Evolutionary conservation across 2,329 filamentous ascomycete species (phyloP).

Genomic region (Thelonectria blattea): DNA sequence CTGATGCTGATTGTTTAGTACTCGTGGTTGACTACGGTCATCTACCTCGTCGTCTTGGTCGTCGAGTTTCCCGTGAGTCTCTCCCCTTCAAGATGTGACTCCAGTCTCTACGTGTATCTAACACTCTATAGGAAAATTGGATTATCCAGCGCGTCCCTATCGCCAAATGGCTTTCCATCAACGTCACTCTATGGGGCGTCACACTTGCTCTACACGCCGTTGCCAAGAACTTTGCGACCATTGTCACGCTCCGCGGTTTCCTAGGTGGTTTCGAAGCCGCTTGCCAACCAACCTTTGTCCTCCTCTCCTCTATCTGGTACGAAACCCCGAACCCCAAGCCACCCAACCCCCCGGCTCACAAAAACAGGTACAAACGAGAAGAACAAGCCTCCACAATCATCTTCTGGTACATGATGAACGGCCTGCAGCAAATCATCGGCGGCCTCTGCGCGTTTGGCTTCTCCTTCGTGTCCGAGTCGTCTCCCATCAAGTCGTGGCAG

Average conservation of each 20-base stretch:
- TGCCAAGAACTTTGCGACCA: slow-evolving; percentile 62
- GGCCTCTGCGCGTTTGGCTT: slow-evolving; percentile 71
- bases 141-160: slow-evolving; percentile 66
- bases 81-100: neutral
- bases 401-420: slow-evolving; percentile 78
- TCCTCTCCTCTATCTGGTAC: slow-evolving; percentile 69
- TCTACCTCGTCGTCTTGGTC: slow-evolving; percentile 72
- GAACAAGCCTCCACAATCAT: slow-evolving; percentile 70
- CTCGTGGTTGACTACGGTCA: slow-evolving; percentile 74
- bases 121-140: slow-evolving; percentile 53
- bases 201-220: slow-evolving; percentile 66
- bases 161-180: slow-evolving; percentile 68
- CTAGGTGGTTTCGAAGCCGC: slow-evolving; percentile 73
- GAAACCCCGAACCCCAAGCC: neutral
- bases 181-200: slow-evolving; percentile 67
- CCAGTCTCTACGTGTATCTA: neutral
- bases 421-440: slow-evolving; percentile 72
- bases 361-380: slow-evolving; percentile 60
- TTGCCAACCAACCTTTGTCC: slow-evolving; percentile 70
- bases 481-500: slow-evolving; percentile 68
- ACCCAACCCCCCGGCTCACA: neutral
- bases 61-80: slow-evolving; percentile 66
- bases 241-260: slow-evolving; percentile 66
- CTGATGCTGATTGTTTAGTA: slow-evolving; percentile 51
- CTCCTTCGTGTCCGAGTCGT: slow-evolving; percentile 52